Base-by-base conservation (phyloP, 1,284 basidiomycete species). In the Sphagnurus paluster region DNA sequence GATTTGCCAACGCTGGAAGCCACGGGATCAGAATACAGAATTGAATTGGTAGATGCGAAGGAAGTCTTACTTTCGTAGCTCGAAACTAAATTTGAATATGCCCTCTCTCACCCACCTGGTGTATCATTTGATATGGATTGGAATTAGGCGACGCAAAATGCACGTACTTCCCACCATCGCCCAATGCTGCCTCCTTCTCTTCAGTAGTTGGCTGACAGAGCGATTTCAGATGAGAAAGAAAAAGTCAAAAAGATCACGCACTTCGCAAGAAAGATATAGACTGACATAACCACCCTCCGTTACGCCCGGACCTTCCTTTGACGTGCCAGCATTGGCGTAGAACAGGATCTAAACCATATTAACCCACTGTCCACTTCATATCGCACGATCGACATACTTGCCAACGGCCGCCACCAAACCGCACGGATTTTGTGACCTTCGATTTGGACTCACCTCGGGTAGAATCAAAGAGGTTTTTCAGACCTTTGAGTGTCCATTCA, bases 91-190 rank as follows among this genome's bases (percentile, higher is more conserved):
- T 59, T 84, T 88, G 69, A 82, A 93, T 16, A 85, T 67, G 1
- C 91, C 91, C 50, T 90, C 85, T n/a, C 91, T 79, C 11, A 78
- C 67, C 91, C 91, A 94, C 66, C 84, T 87, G 42, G 16, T n/a
- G n/a, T n/a, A n/a, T n/a, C n/a, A n/a, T n/a, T n/a, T n/a, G n/a
- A n/a, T n/a, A n/a, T n/a, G n/a, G n/a, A n/a, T n/a, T n/a, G n/a
- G n/a, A n/a, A n/a, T n/a, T n/a, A n/a, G n/a, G n/a, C n/a, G n/a
- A n/a, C n/a, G n/a, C n/a, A n/a, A n/a, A 1, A 36, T 9, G 8
- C 2, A 23, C 44, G 16, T 48, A 66, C 66, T 61, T 62, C 47
- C 66, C 64, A 13, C 58, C 63, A 45, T 87, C 80, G 13, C 55
- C 57, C 29, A 84, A 63, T 0, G 82, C 76, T 21, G 67, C 74